A percentile compares a stretch with the other conserved stretches of the same genome.
These are phyloP conservation scores for Claviceps maximensis DNA, from an alignment of 2,329 filamentous ascomycete species.

Conservation along the genomic window DNA sequence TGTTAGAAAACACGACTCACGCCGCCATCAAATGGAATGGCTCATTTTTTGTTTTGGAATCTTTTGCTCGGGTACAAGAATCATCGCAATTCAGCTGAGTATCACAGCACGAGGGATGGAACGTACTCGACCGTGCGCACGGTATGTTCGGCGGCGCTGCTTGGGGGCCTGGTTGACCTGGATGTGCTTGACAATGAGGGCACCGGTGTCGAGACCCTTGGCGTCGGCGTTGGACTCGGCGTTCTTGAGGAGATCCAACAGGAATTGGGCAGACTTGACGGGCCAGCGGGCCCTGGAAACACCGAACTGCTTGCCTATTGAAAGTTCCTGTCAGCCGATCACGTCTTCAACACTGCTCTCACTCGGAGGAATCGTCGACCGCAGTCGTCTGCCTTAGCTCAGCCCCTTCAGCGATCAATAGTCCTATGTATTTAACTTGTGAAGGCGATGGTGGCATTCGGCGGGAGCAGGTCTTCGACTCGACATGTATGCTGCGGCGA, in stretches of 20 bases:
- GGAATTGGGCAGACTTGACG: slow-evolving; percentile 97
- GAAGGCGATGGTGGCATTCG: not conserved
- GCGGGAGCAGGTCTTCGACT: not conserved
- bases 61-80: not conserved
- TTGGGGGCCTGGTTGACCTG: slow-evolving; percentile 99
- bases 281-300: slow-evolving; percentile 97
- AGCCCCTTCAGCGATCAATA: not conserved
- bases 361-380: not conserved
- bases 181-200: slow-evolving; percentile 99
- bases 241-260: slow-evolving; percentile 94
- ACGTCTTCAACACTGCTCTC: not conserved
- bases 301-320: slow-evolving; percentile 95
- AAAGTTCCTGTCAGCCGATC: slow-evolving; percentile 14
- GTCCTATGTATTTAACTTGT: not conserved
- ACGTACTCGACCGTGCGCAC: slow-evolving; percentile 99
- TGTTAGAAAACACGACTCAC: slow-evolving; percentile 12
- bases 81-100: not conserved
- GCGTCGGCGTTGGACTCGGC: slow-evolving; percentile 93
- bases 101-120: not conserved
- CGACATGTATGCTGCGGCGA: not conserved
- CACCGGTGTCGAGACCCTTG: slow-evolving; percentile 94
- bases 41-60: not conserved
- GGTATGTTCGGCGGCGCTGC: slow-evolving; percentile 98
- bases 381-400: not conserved
- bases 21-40: not conserved